Evolutionary conservation across 2,329 filamentous ascomycete species (phyloP).

Genomic region (Aureobasidium sp.): DNA sequence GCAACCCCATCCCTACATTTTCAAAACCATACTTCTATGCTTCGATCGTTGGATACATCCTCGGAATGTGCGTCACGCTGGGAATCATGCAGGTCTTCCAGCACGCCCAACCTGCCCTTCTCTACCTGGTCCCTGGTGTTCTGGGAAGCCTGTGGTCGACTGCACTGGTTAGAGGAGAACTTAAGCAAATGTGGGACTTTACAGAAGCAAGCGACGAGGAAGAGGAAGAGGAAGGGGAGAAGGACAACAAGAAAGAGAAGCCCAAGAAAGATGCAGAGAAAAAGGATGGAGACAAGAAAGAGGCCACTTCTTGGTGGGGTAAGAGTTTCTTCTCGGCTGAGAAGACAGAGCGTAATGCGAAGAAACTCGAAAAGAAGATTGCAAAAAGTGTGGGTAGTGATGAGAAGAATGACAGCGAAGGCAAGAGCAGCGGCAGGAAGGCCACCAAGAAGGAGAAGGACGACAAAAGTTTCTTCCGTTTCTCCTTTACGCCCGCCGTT

Average conservation of each 20-base stretch:
- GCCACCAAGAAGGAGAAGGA: not conserved
- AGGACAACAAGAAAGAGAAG: slow-evolving; percentile 13
- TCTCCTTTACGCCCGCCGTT: not conserved
- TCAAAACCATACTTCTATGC: slow-evolving; percentile 79
- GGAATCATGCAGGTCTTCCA: slow-evolving; percentile 67
- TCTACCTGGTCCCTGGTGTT: slow-evolving; percentile 87
- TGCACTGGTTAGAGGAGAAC: slow-evolving; percentile 60
- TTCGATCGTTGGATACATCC: slow-evolving; percentile 63
- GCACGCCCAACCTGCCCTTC: slow-evolving; percentile 78
- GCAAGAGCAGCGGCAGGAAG: not conserved
- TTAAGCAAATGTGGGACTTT: slow-evolving; percentile 69
- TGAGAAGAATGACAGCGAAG: slow-evolving; percentile 7
- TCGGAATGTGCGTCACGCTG: slow-evolving; percentile 70
- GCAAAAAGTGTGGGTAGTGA: not conserved
- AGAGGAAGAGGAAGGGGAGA: slow-evolving; percentile 18
- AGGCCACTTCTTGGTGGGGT: slow-evolving; percentile 10
- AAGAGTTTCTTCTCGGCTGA: slow-evolving; percentile 24
- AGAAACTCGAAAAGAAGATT: slow-evolving; percentile 15
- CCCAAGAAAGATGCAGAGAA: slow-evolving; percentile 11
- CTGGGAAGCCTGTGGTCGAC: slow-evolving; percentile 67
- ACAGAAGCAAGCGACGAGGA: slow-evolving; percentile 51
- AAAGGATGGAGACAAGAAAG: slow-evolving; percentile 21
- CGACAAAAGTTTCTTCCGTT: not conserved
- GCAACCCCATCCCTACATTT: slow-evolving; percentile 42
- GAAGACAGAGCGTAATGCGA: slow-evolving; percentile 20